Conservation (phyloP, 257 asterid species). For the Euphrasia confusa region DNA sequence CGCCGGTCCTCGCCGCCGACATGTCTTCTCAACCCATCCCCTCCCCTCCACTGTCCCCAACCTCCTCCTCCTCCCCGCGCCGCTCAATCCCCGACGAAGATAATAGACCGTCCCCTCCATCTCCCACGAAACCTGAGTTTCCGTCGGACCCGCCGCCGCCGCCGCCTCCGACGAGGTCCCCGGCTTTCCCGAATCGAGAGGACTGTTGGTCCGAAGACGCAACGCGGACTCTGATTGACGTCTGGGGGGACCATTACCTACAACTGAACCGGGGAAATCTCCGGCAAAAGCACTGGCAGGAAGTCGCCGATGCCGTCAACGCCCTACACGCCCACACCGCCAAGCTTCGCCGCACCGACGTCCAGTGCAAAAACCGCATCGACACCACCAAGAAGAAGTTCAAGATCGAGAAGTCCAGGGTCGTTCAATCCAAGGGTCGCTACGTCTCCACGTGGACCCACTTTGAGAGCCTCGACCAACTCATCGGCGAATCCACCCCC, state of each 20-base stretch:
- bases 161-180: slow-evolving; percentile 32
- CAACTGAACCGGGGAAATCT: slow-evolving; percentile 83
- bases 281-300: slow-evolving; percentile 88
- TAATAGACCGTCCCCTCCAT: slow-evolving; percentile 25
- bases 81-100: slow-evolving; percentile 29
- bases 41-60: slow-evolving; percentile 33
- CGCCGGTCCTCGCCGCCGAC: slow-evolving; percentile 30
- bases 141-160: slow-evolving; percentile 27
- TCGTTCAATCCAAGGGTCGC: slow-evolving; percentile 49
- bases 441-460: slow-evolving; percentile 71
- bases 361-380: slow-evolving; percentile 93
- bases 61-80: slow-evolving; percentile 29
- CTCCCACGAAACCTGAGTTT: slow-evolving; percentile 25
- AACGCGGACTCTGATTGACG: slow-evolving; percentile 68
- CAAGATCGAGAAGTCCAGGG: slow-evolving; percentile 69
- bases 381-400: slow-evolving; percentile 89
- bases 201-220: slow-evolving; percentile 95
- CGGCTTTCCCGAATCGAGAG: slow-evolving; percentile 56
- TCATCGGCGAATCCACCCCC: slow-evolving; percentile 51
- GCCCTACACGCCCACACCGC: slow-evolving; percentile 52
- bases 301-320: slow-evolving; percentile 91
- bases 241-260: slow-evolving; percentile 78
- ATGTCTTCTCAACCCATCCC: slow-evolving; percentile 35
- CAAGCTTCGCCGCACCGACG: slow-evolving; percentile 71
- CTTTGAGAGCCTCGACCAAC: slow-evolving; percentile 57